A percentile compares a stretch with the other conserved stretches of the same genome.
phyloP scores from a whole-genome alignment of 352 stramenopile species.

The Phytophthora cactorum region DNA sequence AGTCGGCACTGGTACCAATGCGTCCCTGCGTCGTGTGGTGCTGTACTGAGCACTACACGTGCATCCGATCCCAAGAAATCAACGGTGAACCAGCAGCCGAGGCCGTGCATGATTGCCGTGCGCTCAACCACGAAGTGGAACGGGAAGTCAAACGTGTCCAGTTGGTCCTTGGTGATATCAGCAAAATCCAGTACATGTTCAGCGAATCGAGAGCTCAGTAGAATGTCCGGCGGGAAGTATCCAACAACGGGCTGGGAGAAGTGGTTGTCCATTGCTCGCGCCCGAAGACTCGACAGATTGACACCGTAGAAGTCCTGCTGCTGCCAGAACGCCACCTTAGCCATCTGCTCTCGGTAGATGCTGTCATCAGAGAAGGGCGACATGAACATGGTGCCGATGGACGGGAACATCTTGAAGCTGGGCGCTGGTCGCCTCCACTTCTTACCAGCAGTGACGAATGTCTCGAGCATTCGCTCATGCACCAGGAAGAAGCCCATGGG shows the following conservation, averaged over 20 bases:
- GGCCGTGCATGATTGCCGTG: slow-evolving; percentile 95
- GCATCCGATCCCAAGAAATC: slow-evolving; percentile 94
- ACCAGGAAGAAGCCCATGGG: slow-evolving; percentile 99
- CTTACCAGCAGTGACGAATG: slow-evolving; percentile 94
- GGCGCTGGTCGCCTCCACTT: slow-evolving; percentile 91
- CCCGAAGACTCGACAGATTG: slow-evolving; percentile 93
- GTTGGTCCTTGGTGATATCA: slow-evolving; percentile 70
- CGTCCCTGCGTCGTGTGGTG: slow-evolving; percentile 69
- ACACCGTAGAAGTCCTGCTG: slow-evolving; percentile 98
- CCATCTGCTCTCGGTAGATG: slow-evolving; percentile 93
- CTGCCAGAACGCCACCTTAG: slow-evolving; percentile 94
- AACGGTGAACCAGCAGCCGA: slow-evolving; percentile 99
- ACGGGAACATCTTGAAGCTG: slow-evolving; percentile 96
- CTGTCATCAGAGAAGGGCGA: slow-evolving; percentile 95
- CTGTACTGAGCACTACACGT: slow-evolving; percentile 88
- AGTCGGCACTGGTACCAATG: slow-evolving; percentile 96
- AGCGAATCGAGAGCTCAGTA: slow-evolving; percentile 62
- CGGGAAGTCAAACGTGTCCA: slow-evolving; percentile 92
- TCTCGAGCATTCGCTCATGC: slow-evolving; percentile 99
- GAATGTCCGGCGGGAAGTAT: slow-evolving; percentile 88
- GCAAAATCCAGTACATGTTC: slow-evolving; percentile 90
- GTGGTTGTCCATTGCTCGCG: slow-evolving; percentile 97
- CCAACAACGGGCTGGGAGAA: slow-evolving; percentile 96
- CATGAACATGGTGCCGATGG: slow-evolving; percentile 97
- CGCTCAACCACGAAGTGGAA: slow-evolving; percentile 89